Percentiles rank a stretch among this genome's conserved stretches.
These are phyloP conservation scores for Elaeagnus macrophylla DNA, from an alignment of 306 rosid species.

Conservation along the genomic window DNA sequence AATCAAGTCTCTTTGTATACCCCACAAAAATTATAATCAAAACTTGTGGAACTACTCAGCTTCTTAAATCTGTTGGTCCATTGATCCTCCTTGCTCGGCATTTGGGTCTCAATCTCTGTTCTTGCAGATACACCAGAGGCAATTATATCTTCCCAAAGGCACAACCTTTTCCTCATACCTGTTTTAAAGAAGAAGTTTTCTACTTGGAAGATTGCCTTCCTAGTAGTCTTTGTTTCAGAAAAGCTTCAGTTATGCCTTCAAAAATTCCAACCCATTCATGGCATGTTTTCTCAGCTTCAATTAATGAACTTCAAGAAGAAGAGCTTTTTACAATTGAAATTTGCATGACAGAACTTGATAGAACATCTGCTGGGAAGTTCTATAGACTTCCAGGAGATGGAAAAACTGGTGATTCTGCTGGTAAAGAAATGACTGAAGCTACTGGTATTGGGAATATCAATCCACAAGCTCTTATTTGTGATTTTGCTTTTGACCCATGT, in stretches of 20 bases:
- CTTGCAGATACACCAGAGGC: conserved; percentile 74
- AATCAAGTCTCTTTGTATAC: conserved; percentile 93
- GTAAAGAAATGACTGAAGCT: conserved; percentile 76
- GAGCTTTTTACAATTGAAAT: conserved; percentile 63
- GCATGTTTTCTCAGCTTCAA: conserved; percentile 83
- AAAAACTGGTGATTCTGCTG: conserved; percentile 53
- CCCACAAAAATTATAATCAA: conserved; percentile 91
- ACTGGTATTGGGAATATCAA: conserved; percentile 66
- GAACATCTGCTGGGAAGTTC: conserved; percentile 54
- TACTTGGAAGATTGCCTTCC: conserved; percentile 56
- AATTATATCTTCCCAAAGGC: conserved; percentile 70
- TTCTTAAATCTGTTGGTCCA: conserved; percentile 73
- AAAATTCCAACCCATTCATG: conserved; percentile 60
- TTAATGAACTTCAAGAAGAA: conserved; percentile 8
- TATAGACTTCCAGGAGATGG: conserved; percentile 41
- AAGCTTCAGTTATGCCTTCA: conserved; percentile 82
- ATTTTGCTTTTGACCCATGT: conserved; percentile 81
- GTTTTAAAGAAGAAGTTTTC: conserved; percentile 70
- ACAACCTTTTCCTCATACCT: conserved; percentile 80
- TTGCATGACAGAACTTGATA: conserved; percentile 94
- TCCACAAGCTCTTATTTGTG: conserved; percentile 62
- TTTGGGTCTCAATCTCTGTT: conserved; percentile 40
- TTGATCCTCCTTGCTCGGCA: conserved; percentile 48
- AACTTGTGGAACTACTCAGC: conserved; percentile 98
- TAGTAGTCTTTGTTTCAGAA: conserved; percentile 34